Percentiles rank a stretch among this genome's conserved stretches.
Conservation (phyloP, 345 rosid species). For the Aquilaria malaccensis region DNA sequence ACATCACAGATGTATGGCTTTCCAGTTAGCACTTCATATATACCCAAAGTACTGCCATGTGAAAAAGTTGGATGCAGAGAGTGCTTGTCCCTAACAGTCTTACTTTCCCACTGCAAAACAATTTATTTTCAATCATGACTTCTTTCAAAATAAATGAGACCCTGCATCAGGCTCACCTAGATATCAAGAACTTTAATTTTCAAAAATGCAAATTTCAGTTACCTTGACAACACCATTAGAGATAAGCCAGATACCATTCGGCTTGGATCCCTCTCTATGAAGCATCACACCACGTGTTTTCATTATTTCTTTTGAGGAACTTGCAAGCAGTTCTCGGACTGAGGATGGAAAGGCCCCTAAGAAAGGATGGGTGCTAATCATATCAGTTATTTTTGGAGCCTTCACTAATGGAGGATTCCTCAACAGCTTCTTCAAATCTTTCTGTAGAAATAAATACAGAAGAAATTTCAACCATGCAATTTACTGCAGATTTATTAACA, state of each 20-base stretch:
- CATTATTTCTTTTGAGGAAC: constrained; percentile 55
- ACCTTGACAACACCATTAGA: constrained; percentile 92
- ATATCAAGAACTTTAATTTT: neutral
- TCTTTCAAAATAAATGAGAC: constrained; percentile 13
- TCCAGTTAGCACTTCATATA: constrained; percentile 79
- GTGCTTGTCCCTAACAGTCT: constrained; percentile 50
- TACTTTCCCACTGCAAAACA: constrained; percentile 66
- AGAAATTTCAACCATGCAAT: neutral
- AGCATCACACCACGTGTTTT: constrained; percentile 65
- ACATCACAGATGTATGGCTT: constrained; percentile 74
- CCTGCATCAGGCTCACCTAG: neutral
- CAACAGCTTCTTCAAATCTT: constrained; percentile 81
- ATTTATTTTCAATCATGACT: no score
- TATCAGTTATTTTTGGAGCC: constrained; percentile 54
- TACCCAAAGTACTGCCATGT: constrained; percentile 90
- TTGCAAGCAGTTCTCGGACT: constrained; percentile 39
- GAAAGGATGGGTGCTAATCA: constrained; percentile 60
- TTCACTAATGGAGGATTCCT: constrained; percentile 88
- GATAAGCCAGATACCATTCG: constrained; percentile 88
- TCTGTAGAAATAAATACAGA: constrained; percentile 30
- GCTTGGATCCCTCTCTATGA: constrained; percentile 71
- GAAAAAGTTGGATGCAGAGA: constrained; percentile 85
- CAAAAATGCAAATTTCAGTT: constrained; percentile 5
- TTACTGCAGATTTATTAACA: no score
- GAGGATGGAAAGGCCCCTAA: constrained; percentile 75